These are phyloP conservation scores for Dioscorea cayenensis DNA, from an alignment of 116 monocot genomes.

Conservation along the genomic window DNA sequence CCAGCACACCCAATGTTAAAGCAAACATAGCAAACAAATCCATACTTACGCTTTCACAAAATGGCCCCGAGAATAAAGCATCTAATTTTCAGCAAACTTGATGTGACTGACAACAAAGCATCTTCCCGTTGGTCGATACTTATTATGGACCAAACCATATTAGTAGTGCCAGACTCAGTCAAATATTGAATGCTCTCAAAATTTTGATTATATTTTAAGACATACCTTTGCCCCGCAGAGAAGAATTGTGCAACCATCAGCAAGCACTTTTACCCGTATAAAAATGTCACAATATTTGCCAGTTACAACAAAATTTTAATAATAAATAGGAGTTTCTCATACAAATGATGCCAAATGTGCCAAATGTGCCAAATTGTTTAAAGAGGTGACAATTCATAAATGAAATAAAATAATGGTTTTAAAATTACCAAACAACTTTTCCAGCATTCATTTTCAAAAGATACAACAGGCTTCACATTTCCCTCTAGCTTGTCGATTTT, in stretches of 20 bases:
- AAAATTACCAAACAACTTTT: no score
- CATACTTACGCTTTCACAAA: slow-evolving; percentile 90
- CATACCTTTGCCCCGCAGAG: slow-evolving; percentile 92
- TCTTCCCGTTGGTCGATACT: slow-evolving; percentile 97
- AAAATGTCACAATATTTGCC: no score
- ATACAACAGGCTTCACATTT: no score
- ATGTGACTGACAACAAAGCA: slow-evolving; percentile 96
- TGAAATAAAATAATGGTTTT: no score
- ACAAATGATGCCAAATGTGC: no score
- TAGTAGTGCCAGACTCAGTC: background rate
- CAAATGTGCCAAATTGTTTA: no score
- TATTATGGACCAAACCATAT: background rate
- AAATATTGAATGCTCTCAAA: background rate
- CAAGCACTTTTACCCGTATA: no score
- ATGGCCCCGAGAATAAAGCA: slow-evolving; percentile 85
- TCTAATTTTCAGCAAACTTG: slow-evolving; percentile 92
- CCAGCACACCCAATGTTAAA: background rate
- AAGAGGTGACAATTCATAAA: no score
- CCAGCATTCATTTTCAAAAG: no score
- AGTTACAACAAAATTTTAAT: no score
- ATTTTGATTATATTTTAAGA: background rate
- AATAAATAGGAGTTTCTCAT: no score
- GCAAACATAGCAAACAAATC: background rate
- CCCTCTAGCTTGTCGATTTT: no score
- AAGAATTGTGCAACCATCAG: slow-evolving; percentile 72